Evolutionary conservation across 495 filamentous ascomycete species (phyloP).

Genomic region (Podospora pseudopauciseta): DNA sequence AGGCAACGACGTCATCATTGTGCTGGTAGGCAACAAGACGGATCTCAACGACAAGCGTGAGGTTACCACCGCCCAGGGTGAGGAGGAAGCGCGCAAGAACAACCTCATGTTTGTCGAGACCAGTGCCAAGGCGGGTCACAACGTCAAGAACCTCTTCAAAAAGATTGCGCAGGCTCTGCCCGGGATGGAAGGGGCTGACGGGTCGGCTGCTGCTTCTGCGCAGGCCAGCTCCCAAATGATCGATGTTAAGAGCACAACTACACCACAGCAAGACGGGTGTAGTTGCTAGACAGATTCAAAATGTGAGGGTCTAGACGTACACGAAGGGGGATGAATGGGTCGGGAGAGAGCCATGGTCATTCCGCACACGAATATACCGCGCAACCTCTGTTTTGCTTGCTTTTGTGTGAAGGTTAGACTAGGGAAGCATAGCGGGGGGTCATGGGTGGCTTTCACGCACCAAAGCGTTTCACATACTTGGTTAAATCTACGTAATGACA

Average conservation of each 20-base stretch:
- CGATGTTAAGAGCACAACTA: constrained; percentile 84
- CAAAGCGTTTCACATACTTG: constrained; percentile 9
- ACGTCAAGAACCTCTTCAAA: constrained; percentile 94
- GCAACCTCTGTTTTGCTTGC: background rate
- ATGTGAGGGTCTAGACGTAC: constrained; percentile 3
- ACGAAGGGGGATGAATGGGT: background rate
- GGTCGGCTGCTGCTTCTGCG: constrained; percentile 51
- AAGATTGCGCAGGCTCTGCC: constrained; percentile 96
- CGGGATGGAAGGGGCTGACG: constrained; percentile 89
- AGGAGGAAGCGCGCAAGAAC: constrained; percentile 97
- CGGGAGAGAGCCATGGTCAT: background rate
- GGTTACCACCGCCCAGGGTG: constrained; percentile 89
- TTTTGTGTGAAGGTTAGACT: background rate
- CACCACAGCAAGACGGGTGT: constrained; percentile 72
- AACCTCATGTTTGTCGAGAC: constrained; percentile 98
- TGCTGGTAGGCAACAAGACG: constrained; percentile 97
- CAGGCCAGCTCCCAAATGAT: constrained; percentile 65
- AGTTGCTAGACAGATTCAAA: constrained; percentile 55
- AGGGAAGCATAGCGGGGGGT: background rate
- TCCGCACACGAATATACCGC: background rate
- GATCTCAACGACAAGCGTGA: constrained; percentile 97
- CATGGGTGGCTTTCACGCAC: constrained; percentile 4
- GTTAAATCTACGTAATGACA: constrained; percentile 10
- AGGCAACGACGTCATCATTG: constrained; percentile 97
- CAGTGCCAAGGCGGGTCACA: constrained; percentile 95